Conservation (phyloP, 1,139 yeast genomes). For the Suhomyces anneliseae region DNA sequence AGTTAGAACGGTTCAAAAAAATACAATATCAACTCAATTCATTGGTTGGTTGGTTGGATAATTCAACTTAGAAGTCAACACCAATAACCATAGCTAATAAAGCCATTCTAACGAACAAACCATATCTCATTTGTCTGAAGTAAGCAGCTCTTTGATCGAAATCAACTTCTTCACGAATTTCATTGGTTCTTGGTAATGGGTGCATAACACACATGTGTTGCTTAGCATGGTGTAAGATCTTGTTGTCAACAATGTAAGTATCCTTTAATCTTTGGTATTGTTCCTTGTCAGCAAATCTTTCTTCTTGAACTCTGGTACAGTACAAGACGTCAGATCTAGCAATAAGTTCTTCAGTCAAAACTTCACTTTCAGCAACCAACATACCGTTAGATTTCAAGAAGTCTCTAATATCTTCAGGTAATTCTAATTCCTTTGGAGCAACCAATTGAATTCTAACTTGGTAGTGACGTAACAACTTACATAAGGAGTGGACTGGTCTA, state of each 20-base stretch:
- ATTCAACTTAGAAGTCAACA: constrained; percentile 51
- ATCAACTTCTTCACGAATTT: constrained; percentile 97
- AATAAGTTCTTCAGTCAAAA: constrained; percentile 78
- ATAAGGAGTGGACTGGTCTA: constrained; percentile 96
- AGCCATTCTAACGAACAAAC: constrained; percentile 98
- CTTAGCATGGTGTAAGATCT: constrained; percentile 86
- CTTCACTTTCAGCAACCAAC: constrained; percentile 71
- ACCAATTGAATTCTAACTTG: constrained; percentile 93
- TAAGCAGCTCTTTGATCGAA: constrained; percentile 99
- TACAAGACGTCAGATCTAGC: constrained; percentile 91
- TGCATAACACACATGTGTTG: constrained; percentile 99
- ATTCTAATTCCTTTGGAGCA: constrained; percentile 80
- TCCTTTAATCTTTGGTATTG: constrained; percentile 90
- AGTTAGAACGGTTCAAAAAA: background rate
- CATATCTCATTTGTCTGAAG: constrained; percentile 99
- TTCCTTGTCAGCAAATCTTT: constrained; percentile 75
- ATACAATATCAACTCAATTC: background rate
- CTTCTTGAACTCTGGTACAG: constrained; percentile 98
- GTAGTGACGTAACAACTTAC: constrained; percentile 86
- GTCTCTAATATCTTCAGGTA: constrained; percentile 72
- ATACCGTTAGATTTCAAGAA: constrained; percentile 66
- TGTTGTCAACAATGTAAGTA: constrained; percentile 88
- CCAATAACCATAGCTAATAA: constrained; percentile 97
- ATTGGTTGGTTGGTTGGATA: background rate
- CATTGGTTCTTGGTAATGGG: constrained; percentile 96